These are phyloP conservation scores for Paspalum vaginatum DNA, from an alignment of 176 grass and related monocot species.

Conservation along the genomic window DNA sequence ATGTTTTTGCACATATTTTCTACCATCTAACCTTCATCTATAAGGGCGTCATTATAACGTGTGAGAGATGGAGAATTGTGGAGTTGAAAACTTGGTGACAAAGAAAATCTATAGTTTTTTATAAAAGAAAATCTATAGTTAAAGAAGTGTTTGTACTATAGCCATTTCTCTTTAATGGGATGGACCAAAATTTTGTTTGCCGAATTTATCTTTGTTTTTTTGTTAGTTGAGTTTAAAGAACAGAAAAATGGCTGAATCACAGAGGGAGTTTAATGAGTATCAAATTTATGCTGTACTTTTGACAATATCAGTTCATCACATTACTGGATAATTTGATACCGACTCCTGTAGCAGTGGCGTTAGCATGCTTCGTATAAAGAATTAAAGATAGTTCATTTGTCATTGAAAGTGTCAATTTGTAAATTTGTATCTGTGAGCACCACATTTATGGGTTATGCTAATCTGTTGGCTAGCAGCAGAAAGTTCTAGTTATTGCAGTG, in stretches of 20 bases:
- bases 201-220: neutral
- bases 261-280: neutral
- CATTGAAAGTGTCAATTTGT: conserved; percentile 6
- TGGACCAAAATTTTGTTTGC: neutral
- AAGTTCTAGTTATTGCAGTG: conserved; percentile 3
- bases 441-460: conserved; percentile 8
- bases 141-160: neutral
- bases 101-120: neutral
- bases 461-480: conserved; percentile 11
- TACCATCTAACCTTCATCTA: conserved; percentile 1
- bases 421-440: neutral
- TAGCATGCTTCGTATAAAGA: too few relatives aligned
- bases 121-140: neutral
- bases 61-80: neutral
- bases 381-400: neutral
- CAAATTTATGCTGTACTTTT: neutral
- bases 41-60: neutral
- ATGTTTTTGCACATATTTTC: neutral
- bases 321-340: neutral
- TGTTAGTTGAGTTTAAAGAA: neutral
- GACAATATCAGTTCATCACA: neutral
- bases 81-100: neutral
- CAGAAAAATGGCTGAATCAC: neutral
- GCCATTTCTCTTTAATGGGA: neutral
- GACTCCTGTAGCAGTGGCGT: neutral